phyloP scores from a whole-genome alignment of 306 rosid species.

The Cajanus cajan region DNA sequence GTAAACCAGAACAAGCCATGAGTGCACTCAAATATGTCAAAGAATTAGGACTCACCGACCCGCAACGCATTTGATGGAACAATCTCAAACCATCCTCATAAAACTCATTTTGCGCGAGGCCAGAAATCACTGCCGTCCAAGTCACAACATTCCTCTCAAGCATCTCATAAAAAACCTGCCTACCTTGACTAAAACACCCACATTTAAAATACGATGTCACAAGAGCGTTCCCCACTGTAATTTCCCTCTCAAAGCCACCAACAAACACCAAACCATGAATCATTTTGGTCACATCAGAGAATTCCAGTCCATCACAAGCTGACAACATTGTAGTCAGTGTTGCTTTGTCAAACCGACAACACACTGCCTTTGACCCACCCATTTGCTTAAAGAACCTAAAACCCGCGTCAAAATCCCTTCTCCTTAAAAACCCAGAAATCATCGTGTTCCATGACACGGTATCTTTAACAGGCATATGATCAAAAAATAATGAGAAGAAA shows the following conservation, averaged over 20 bases:
- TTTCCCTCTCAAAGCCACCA: slow-evolving; percentile 64
- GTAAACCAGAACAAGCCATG: slow-evolving; percentile 81
- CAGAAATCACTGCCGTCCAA: slow-evolving; percentile 91
- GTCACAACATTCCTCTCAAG: slow-evolving; percentile 76
- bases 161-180: slow-evolving; percentile 71
- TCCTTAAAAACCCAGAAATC: slow-evolving; percentile 63
- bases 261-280: slow-evolving; percentile 66
- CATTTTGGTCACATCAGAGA: slow-evolving; percentile 44
- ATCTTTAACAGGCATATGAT: slow-evolving; percentile 59
- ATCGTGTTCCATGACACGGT: slow-evolving; percentile 75
- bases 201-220: slow-evolving; percentile 74
- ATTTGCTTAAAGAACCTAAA: slow-evolving; percentile 53
- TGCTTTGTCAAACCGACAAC: slow-evolving; percentile 64
- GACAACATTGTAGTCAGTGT: slow-evolving; percentile 70
- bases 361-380: slow-evolving; percentile 34
- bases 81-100: slow-evolving; percentile 52
- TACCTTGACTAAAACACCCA: slow-evolving; percentile 54
- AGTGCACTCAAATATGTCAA: slow-evolving; percentile 78
- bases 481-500: too few relatives aligned
- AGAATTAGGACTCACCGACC: slow-evolving; percentile 64
- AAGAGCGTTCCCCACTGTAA: slow-evolving; percentile 77
- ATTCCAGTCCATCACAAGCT: slow-evolving; percentile 58
- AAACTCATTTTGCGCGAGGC: slow-evolving; percentile 63
- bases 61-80: slow-evolving; percentile 53
- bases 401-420: slow-evolving; percentile 43